These are phyloP conservation scores for Leishmania braziliensis DNA, from an alignment of 208 protist genomes.

Conservation along the genomic window DNA sequence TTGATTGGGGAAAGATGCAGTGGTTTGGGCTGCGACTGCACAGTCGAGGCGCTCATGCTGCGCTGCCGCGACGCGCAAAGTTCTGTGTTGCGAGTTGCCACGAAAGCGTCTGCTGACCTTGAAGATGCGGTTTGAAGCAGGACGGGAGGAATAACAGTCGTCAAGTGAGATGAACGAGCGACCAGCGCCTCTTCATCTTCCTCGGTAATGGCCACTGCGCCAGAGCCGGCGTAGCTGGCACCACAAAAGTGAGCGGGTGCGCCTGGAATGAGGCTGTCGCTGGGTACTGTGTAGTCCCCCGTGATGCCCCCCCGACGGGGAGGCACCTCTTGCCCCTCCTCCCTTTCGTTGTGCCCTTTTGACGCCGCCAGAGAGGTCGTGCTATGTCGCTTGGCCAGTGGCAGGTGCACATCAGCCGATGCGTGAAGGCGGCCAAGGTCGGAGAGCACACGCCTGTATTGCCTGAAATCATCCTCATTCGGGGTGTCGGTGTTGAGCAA, in stretches of 20 bases:
- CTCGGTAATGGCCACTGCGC: neutral
- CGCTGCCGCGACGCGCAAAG: neutral
- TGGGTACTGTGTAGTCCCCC: neutral
- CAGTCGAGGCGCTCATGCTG: neutral
- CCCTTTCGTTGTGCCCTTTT: neutral
- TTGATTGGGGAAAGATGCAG: neutral
- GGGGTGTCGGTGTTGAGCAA: constrained; percentile 31
- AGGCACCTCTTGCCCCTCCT: no score
- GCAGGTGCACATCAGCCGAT: constrained; percentile 14
- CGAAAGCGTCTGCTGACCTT: neutral
- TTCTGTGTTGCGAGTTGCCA: neutral
- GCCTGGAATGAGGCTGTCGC: neutral
- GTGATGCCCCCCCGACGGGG: neutral
- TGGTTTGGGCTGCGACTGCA: neutral
- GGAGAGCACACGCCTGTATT: constrained; percentile 32
- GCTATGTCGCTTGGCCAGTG: neutral
- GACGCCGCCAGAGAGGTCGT: constrained; percentile 5
- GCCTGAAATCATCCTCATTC: constrained; percentile 23
- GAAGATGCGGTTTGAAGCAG: neutral
- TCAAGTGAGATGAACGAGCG: constrained; percentile 23
- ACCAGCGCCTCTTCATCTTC: constrained; percentile 18
- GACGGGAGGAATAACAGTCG: neutral
- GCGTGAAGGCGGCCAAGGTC: constrained; percentile 32
- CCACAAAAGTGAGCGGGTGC: neutral
- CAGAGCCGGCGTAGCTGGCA: neutral